These are phyloP conservation scores for Kodamaea sp. DNA, from an alignment of 1,139 yeast genomes.

Conservation along the genomic window DNA sequence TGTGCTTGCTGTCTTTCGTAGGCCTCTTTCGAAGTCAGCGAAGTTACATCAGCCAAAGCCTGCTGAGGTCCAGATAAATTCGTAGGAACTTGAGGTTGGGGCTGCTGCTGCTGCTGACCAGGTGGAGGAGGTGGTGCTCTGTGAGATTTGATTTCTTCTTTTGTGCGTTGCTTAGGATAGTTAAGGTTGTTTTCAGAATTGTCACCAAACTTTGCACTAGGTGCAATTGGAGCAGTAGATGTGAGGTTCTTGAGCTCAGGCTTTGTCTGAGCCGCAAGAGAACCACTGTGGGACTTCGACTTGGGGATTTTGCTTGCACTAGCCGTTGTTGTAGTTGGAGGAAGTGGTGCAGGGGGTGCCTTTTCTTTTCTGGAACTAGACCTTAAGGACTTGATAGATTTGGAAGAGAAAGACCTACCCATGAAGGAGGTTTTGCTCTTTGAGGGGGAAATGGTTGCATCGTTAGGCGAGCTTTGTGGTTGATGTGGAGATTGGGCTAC, in stretches of 20 bases:
- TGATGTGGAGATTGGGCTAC: slow-evolving; percentile 7
- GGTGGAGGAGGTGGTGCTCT: slow-evolving; percentile 35
- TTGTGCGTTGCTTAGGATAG: slow-evolving; percentile 24
- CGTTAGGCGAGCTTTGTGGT: slow-evolving; percentile 12
- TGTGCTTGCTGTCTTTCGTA: slow-evolving; percentile 15
- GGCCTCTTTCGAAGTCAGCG: slow-evolving; percentile 14
- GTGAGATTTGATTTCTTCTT: slow-evolving; percentile 31
- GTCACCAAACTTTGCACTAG: slow-evolving; percentile 30
- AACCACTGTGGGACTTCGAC: slow-evolving; percentile 45
- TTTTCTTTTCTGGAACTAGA: slow-evolving; percentile 23
- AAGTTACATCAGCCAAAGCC: slow-evolving; percentile 15
- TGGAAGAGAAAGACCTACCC: slow-evolving; percentile 44
- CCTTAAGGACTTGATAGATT: slow-evolving; percentile 38
- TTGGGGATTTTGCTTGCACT: slow-evolving; percentile 35
- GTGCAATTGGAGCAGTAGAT: slow-evolving; percentile 44
- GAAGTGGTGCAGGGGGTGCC: slow-evolving; percentile 14
- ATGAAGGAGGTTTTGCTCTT: slow-evolving; percentile 20
- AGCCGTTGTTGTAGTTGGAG: slow-evolving; percentile 17
- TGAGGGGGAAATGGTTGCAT: slow-evolving; percentile 12
- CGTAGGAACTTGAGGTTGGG: slow-evolving; percentile 6
- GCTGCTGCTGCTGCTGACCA: slow-evolving; percentile 17
- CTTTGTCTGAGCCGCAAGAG: slow-evolving; percentile 31
- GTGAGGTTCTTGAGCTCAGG: slow-evolving; percentile 26
- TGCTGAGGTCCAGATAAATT: slow-evolving; percentile 17
- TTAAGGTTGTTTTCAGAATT: slow-evolving; percentile 13